Percentiles rank a stretch among this genome's conserved stretches.
These are phyloP conservation scores for Peribolospora baueri DNA, from an alignment of 768 basidiomycete genomes.

Conservation along the genomic window DNA sequence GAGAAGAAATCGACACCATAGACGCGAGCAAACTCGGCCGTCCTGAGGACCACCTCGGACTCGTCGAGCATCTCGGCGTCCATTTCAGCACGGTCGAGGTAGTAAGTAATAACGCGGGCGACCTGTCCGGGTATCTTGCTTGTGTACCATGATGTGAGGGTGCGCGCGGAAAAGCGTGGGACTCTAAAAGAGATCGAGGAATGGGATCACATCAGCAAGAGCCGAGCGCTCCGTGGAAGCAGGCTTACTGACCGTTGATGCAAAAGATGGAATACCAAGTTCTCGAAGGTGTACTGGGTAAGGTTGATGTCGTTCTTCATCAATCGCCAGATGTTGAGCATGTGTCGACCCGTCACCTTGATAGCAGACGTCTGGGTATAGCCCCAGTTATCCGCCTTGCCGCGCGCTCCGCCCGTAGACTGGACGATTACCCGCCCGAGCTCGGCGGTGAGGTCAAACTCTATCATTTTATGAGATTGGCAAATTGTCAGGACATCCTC, in stretches of 20 bases:
- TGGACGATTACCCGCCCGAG: constrained; percentile 44
- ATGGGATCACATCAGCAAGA: not conserved
- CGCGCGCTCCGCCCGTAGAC: constrained; percentile 11
- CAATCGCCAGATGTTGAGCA: constrained; percentile 77
- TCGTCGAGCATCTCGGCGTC: constrained; percentile 57
- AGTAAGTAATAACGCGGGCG: constrained; percentile 35
- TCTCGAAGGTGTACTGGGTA: constrained; percentile 65
- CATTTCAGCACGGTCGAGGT: constrained; percentile 37
- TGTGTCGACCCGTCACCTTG: constrained; percentile 63
- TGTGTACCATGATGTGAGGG: constrained; percentile 43
- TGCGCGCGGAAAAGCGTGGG: constrained; percentile 42
- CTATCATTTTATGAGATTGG: constrained; percentile 21
- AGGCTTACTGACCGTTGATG: constrained; percentile 35
- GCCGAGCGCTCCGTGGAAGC: not conserved
- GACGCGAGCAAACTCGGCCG: constrained; percentile 87
- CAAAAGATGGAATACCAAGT: constrained; percentile 59
- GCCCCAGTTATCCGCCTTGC: constrained; percentile 37
- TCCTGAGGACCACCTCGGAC: constrained; percentile 61
- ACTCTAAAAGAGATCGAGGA: constrained; percentile 26
- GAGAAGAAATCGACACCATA: constrained; percentile 95
- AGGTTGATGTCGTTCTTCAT: constrained; percentile 64
- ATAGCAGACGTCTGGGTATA: constrained; percentile 53
- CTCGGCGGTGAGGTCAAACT: constrained; percentile 43
- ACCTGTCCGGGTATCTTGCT: constrained; percentile 35
- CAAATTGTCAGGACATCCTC: not conserved